These are phyloP conservation scores for Scleroderma citrinum DNA, from an alignment of 768 basidiomycete genomes.

Conservation along the genomic window DNA sequence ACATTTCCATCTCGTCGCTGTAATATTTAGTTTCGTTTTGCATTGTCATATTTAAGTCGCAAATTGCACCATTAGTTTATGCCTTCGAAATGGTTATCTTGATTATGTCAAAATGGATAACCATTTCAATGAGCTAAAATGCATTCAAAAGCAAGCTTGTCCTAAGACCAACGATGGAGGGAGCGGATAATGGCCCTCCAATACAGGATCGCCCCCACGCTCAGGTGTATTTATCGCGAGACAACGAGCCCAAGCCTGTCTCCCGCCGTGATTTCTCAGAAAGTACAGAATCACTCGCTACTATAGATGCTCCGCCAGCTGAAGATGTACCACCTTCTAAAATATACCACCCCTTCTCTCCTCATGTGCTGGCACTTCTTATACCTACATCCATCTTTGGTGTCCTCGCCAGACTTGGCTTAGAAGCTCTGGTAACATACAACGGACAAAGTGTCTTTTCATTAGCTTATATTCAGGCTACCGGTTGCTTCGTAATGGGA, in stretches of 20 bases:
- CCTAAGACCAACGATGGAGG: too few relatives aligned
- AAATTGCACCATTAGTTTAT: too few relatives aligned
- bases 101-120: too few relatives aligned
- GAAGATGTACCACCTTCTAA: constrained; percentile 31
- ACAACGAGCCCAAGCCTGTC: background rate
- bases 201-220: too few relatives aligned
- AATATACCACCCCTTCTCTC: constrained; percentile 48
- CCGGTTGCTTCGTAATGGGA: constrained; percentile 93
- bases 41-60: too few relatives aligned
- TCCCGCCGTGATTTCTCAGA: background rate
- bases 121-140: too few relatives aligned
- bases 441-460: constrained; percentile 73
- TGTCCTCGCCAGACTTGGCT: constrained; percentile 74
- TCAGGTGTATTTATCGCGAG: background rate
- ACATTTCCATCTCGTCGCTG: constrained; percentile 10
- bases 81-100: too few relatives aligned
- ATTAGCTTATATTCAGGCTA: constrained; percentile 77
- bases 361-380: constrained; percentile 63
- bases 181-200: too few relatives aligned
- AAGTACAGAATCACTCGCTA: constrained; percentile 35
- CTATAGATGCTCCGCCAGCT: constrained; percentile 36
- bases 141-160: too few relatives aligned
- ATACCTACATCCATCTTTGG: constrained; percentile 83
- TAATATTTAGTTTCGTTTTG: too few relatives aligned
- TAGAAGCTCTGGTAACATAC: constrained; percentile 69